Base-by-base conservation (phyloP, 305 asterid species). In the Rubia balearica region DNA sequence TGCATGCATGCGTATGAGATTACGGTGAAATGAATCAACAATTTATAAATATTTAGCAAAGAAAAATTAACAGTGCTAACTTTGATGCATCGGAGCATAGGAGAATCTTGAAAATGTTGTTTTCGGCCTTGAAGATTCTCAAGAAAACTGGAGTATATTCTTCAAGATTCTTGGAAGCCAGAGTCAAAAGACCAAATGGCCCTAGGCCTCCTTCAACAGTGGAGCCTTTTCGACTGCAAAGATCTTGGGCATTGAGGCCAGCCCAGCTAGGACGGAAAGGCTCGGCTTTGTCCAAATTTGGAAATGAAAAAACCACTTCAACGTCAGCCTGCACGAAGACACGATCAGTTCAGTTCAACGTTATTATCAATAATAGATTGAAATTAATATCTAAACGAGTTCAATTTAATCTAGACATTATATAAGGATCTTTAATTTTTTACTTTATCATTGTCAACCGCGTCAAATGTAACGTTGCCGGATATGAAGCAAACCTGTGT, bases 101-200 rank as follows among this genome's bases (percentile, higher is more conserved):
- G 2, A 82, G 81, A 73, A 82, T 82, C 73, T 71, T 71, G 48
- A 74, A 72, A 17, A 17, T 53, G 21, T 74, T 78, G 22, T 74
- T 7, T 7, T 70, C 72, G 7, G 69, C 64, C 33, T 72, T 77
- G 64, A 82, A 81, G 42, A 84, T 56, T 74, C 83, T 71, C 8
- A 79, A 82, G 62, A 72, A 84, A 36, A 84, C 77, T 14, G 83
- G 88, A 49, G 88, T 84, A 42, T 69, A 80, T 38, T 84, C 88
- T 67, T 79, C 81, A 5, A 79, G 63, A 7, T 75, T 80, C n/a
- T 59, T 17, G 45, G 86, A 75, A 65, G 84, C 83, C 60, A 80
- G 77, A 8, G 86, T 80, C 11, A 76, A 30, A 0, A 84, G 75
- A 41, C 88, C 88, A 27, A 84, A 84, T 22, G 88, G 88, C 8